phyloP scores from a whole-genome alignment of 2,329 filamentous ascomycete genomes.

The Didymella arachidicola region DNA sequence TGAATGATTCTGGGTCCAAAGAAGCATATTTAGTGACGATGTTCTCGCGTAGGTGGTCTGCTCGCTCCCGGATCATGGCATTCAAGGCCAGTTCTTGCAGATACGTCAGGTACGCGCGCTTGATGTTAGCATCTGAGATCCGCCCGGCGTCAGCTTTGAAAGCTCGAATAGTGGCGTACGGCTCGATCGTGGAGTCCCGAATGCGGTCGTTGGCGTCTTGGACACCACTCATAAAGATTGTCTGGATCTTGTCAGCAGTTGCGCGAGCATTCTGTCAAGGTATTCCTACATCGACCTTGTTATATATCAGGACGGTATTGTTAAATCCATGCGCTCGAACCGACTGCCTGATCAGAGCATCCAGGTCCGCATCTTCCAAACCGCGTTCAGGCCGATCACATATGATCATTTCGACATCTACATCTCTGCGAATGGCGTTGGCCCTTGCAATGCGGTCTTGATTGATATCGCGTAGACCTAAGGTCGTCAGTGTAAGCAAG shows the following conservation, averaged over 20 bases:
- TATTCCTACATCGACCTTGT: slow-evolving; percentile 13
- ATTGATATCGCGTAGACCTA: slow-evolving; percentile 17
- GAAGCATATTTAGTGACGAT: slow-evolving; percentile 11
- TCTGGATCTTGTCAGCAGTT: slow-evolving; percentile 1
- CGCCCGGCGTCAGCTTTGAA: neutral
- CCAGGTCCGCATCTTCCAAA: slow-evolving; percentile 15
- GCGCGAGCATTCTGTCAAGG: accelerated
- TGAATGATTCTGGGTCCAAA: slow-evolving; percentile 6
- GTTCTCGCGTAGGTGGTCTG: slow-evolving; percentile 6
- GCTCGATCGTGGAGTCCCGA: slow-evolving; percentile 2
- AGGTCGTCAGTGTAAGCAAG: neutral
- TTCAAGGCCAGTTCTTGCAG: slow-evolving; percentile 14
- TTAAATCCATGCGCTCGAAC: slow-evolving; percentile 15
- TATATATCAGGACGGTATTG: slow-evolving; percentile 14
- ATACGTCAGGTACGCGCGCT: slow-evolving; percentile 10
- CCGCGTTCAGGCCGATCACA: slow-evolving; percentile 18
- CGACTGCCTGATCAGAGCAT: slow-evolving; percentile 16
- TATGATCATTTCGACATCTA: slow-evolving; percentile 16
- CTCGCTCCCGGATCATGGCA: slow-evolving; percentile 15
- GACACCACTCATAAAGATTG: slow-evolving; percentile 17
- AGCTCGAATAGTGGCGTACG: slow-evolving; percentile 11
- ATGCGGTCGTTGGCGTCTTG: slow-evolving; percentile 13
- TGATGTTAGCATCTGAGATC: neutral
- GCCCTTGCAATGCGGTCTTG: slow-evolving; percentile 15
- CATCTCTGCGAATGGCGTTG: slow-evolving; percentile 13